Conservation (phyloP, 495 filamentous ascomycete genomes). For the Aspergillus cavernicola region DNA sequence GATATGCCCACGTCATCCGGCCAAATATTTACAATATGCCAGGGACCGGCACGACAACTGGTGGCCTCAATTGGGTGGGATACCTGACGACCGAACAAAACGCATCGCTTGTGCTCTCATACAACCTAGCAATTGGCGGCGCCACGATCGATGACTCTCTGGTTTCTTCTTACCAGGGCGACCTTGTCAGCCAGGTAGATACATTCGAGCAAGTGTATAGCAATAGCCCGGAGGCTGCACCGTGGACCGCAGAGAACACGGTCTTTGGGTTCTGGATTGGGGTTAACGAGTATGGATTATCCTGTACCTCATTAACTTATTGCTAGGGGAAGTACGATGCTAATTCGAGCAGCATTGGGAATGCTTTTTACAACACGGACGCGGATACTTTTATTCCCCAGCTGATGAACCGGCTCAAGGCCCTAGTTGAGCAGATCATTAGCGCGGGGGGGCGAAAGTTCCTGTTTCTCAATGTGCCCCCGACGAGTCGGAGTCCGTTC, state of each 20-base stretch:
- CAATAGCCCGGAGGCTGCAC: slow-evolving; percentile 35
- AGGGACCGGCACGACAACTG: slow-evolving; percentile 49
- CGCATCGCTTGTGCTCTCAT: slow-evolving; percentile 46
- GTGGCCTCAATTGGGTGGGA: slow-evolving; percentile 53
- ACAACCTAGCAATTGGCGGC: slow-evolving; percentile 55
- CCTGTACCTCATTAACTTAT: background rate
- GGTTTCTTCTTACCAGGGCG: slow-evolving; percentile 26
- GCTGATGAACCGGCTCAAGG: slow-evolving; percentile 58
- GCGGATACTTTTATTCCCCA: slow-evolving; percentile 40
- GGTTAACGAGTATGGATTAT: slow-evolving; percentile 61
- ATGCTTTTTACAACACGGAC: slow-evolving; percentile 51
- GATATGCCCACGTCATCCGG: too few species aligned
- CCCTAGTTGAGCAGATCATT: slow-evolving; percentile 56
- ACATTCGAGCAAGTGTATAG: slow-evolving; percentile 27
- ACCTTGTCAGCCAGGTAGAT: slow-evolving; percentile 31
- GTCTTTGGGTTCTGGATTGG: slow-evolving; percentile 74
- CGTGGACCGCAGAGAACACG: slow-evolving; percentile 57
- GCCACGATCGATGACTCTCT: slow-evolving; percentile 52
- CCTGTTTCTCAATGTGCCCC: slow-evolving; percentile 70
- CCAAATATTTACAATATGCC: background rate
- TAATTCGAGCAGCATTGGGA: slow-evolving; percentile 47
- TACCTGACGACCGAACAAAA: slow-evolving; percentile 55
- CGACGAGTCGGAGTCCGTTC: slow-evolving; percentile 61
- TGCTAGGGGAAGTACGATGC: too few species aligned
- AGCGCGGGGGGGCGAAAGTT: slow-evolving; percentile 67